A percentile compares a stretch with the other conserved stretches of the same genome.
Conservation (phyloP, 371 early-diverging fungal genomes). For the Mucor circinelloides region DNA sequence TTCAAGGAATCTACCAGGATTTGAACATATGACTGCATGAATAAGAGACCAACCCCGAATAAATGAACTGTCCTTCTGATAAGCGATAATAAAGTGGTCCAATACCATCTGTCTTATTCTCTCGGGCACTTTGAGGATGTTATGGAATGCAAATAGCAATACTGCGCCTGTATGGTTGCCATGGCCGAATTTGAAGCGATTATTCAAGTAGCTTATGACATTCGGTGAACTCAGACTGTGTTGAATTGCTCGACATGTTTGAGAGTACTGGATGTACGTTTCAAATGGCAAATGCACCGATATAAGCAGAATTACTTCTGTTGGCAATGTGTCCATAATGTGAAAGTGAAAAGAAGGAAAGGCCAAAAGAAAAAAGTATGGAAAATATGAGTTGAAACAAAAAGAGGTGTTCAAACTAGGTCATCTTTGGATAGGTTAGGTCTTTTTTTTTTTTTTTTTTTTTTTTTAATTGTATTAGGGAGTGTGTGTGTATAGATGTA, state of each 20-base stretch:
- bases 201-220: constrained; percentile 17
- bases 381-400: neutral
- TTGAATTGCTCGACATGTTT: constrained; percentile 16
- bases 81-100: neutral
- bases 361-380: neutral
- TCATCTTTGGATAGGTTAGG: neutral
- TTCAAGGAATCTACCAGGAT: constrained; percentile 8
- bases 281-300: constrained; percentile 9
- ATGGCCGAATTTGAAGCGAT: constrained; percentile 18
- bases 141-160: constrained; percentile 22
- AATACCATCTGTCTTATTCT: neutral
- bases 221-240: constrained; percentile 1
- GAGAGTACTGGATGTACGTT: constrained; percentile 20
- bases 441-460: no score
- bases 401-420: neutral
- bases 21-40: constrained; percentile 6
- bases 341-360: neutral
- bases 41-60: constrained; percentile 16
- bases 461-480: no score
- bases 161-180: constrained; percentile 16
- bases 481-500: neutral
- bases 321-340: constrained; percentile 5
- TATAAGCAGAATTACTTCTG: constrained; percentile 14
- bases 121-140: constrained; percentile 5
- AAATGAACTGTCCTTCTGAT: neutral